A percentile compares a stretch with the other conserved stretches of the same genome.
Evolutionary conservation across 768 basidiomycete species (phyloP).

Genomic region (Suillus decipiens): DNA sequence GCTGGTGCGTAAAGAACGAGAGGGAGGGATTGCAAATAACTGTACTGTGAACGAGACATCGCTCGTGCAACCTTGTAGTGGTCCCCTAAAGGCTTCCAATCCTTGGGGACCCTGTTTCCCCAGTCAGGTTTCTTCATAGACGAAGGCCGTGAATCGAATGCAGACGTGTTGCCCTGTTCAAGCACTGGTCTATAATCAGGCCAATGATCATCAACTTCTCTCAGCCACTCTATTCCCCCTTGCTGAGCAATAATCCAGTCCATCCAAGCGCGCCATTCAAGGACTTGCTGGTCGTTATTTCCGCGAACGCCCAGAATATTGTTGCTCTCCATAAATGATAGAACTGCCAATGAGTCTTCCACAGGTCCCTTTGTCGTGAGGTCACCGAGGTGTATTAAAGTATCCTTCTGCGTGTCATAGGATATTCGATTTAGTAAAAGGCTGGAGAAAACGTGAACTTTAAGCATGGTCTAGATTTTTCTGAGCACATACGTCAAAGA

Average conservation of each 20-base stretch:
- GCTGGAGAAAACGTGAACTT: constrained; percentile 38
- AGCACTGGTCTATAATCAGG: constrained; percentile 18
- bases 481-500: constrained; percentile 58
- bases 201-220: constrained; percentile 49
- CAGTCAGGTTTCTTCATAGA: constrained; percentile 47
- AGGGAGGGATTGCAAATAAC: constrained; percentile 78
- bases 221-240: constrained; percentile 54
- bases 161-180: constrained; percentile 30
- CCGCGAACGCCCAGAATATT: constrained; percentile 83
- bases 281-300: constrained; percentile 90
- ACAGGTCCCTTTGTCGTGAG: constrained; percentile 69
- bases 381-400: constrained; percentile 84
- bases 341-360: constrained; percentile 58
- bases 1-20: constrained; percentile 72
- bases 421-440: constrained; percentile 60
- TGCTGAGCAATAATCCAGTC: constrained; percentile 64
- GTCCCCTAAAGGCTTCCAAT: constrained; percentile 73
- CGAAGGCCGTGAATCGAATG: constrained; percentile 24
- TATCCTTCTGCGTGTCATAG: constrained; percentile 63
- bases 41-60: constrained; percentile 61
- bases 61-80: constrained; percentile 76
- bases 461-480: constrained; percentile 4
- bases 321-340: constrained; percentile 63
- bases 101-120: constrained; percentile 57
- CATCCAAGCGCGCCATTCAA: constrained; percentile 90